Conservation (phyloP, 2,329 filamentous ascomycete species). For the Fusarium sp. region DNA sequence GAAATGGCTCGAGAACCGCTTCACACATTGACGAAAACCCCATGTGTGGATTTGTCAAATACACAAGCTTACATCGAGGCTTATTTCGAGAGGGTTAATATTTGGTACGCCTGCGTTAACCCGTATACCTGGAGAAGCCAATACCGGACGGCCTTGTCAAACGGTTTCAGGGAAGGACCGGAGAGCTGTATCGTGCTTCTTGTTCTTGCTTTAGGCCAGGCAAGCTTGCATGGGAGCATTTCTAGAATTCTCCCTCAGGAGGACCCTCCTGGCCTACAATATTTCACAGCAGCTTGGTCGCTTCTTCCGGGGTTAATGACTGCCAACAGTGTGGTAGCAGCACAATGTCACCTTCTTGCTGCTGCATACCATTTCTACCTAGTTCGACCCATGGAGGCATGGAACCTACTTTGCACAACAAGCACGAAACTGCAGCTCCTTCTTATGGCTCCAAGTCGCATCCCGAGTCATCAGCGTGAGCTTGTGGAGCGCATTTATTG, state of each 20-base stretch:
- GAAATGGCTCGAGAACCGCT: slow-evolving; percentile 86
- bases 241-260: slow-evolving; percentile 77
- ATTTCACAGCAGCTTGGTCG: slow-evolving; percentile 86
- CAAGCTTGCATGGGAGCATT: slow-evolving; percentile 82
- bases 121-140: slow-evolving; percentile 84
- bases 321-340: slow-evolving; percentile 81
- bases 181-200: slow-evolving; percentile 88
- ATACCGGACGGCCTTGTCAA: slow-evolving; percentile 81
- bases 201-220: slow-evolving; percentile 83
- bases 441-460: slow-evolving; percentile 79
- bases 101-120: slow-evolving; percentile 90
- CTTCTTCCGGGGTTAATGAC: slow-evolving; percentile 85
- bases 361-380: slow-evolving; percentile 88
- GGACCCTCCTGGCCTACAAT: slow-evolving; percentile 82
- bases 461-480: slow-evolving; percentile 79
- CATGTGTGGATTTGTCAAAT: slow-evolving; percentile 80
- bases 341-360: slow-evolving; percentile 85
- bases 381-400: slow-evolving; percentile 85
- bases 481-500: slow-evolving; percentile 85
- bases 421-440: slow-evolving; percentile 87
- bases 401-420: slow-evolving; percentile 84
- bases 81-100: slow-evolving; percentile 85
- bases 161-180: slow-evolving; percentile 82
- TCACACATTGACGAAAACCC: slow-evolving; percentile 74
- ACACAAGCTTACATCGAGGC: slow-evolving; percentile 82